These are phyloP conservation scores for Venturia asperata DNA, from an alignment of 2,329 filamentous ascomycete species.

Conservation along the genomic window DNA sequence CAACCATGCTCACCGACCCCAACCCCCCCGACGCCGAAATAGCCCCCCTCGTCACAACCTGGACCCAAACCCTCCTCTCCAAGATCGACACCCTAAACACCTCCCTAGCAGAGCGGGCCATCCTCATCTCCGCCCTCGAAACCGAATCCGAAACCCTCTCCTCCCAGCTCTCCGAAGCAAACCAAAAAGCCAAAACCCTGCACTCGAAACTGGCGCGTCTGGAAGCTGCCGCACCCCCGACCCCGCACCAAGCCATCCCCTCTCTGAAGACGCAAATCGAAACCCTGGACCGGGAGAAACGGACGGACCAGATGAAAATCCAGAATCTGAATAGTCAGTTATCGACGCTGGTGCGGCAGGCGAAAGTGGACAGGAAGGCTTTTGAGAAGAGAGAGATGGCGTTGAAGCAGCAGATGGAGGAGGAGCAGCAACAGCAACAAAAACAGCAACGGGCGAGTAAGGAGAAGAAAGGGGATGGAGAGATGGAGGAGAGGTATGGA, in stretches of 20 bases:
- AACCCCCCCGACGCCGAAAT: background rate
- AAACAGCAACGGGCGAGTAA: background rate
- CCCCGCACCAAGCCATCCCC: background rate
- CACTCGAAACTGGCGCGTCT: background rate
- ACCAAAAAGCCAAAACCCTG: background rate
- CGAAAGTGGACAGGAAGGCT: background rate
- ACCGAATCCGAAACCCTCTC: background rate
- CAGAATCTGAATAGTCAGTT: background rate
- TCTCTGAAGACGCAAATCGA: background rate
- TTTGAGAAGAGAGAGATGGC: background rate
- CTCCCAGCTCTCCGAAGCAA: background rate
- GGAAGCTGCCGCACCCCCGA: background rate
- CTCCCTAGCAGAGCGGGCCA: background rate
- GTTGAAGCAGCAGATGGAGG: background rate
- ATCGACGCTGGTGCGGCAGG: background rate
- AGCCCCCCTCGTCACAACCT: slow-evolving; percentile 1
- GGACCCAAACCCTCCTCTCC: background rate
- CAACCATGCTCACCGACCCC: background rate
- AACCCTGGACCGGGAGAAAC: background rate
- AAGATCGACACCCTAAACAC: background rate
- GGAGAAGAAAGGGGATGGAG: background rate
- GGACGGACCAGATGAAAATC: background rate
- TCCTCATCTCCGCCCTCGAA: background rate
- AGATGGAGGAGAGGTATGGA: background rate
- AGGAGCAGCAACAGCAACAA: background rate